These are phyloP conservation scores for Pestalotiopsis fici DNA, from an alignment of 2,329 filamentous ascomycete species.

Conservation along the genomic window DNA sequence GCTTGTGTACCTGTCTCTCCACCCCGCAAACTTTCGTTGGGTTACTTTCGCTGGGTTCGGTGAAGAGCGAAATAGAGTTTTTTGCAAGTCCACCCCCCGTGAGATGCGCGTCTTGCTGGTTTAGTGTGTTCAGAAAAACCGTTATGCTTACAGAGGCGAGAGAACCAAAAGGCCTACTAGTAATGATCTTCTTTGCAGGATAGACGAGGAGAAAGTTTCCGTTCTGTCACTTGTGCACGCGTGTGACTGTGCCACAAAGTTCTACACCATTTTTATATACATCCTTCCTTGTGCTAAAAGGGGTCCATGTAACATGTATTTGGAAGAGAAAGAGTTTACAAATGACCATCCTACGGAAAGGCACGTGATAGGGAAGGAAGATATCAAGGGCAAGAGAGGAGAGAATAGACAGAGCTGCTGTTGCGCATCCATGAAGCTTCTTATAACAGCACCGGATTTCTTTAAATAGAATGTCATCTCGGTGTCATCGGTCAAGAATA, in stretches of 20 bases:
- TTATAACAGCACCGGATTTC: background rate
- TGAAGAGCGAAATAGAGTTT: background rate
- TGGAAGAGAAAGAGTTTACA: background rate
- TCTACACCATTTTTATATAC: background rate
- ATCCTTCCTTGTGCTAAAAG: background rate
- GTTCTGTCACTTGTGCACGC: background rate
- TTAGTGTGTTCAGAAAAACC: background rate
- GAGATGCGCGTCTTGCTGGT: background rate
- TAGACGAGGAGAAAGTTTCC: background rate
- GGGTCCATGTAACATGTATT: background rate
- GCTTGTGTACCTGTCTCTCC: background rate
- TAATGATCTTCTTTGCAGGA: background rate
- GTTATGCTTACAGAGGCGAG: background rate
- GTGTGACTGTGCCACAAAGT: background rate
- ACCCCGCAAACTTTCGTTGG: background rate
- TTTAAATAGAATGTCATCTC: background rate
- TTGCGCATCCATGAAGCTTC: background rate
- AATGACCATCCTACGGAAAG: background rate
- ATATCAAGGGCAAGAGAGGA: background rate
- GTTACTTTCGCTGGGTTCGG: background rate
- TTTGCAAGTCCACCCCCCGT: background rate
- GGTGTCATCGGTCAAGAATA: background rate
- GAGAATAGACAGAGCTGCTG: background rate
- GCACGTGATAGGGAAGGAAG: background rate
- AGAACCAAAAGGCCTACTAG: background rate